These are phyloP conservation scores for Botryotinia convoluta DNA, from an alignment of 2,329 filamentous ascomycete genomes.

Conservation along the genomic window DNA sequence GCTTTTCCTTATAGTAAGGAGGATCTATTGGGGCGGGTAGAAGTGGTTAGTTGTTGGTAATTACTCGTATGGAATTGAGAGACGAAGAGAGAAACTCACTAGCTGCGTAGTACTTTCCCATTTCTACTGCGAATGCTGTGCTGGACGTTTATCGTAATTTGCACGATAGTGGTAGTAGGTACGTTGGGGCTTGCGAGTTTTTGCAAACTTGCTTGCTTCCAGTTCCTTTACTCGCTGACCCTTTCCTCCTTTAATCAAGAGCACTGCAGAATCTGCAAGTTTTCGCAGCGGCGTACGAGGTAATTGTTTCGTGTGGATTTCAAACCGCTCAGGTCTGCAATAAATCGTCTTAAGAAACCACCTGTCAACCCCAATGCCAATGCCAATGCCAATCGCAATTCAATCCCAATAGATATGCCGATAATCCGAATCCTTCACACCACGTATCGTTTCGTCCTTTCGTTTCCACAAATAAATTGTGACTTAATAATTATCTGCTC, in stretches of 20 bases:
- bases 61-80: not conserved
- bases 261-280: not conserved
- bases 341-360: not conserved
- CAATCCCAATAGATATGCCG: not conserved
- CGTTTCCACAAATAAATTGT: not conserved
- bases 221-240: not conserved
- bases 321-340: not conserved
- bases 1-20: conserved; percentile 25
- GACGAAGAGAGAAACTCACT: conserved; percentile 6
- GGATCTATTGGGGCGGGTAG: conserved; percentile 3
- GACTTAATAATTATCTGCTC: not conserved
- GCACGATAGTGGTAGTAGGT: not conserved
- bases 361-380: not conserved
- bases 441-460: not conserved
- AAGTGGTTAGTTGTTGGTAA: conserved; percentile 4
- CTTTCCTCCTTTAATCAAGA: not conserved
- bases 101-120: conserved; percentile 18
- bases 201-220: not conserved
- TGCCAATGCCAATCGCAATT: not conserved
- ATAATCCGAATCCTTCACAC: not conserved
- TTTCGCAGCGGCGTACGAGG: not conserved
- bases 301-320: not conserved
- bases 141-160: not conserved
- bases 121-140: conserved; percentile 3
- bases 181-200: not conserved